These are phyloP conservation scores for Moesziomyces globuligerus DNA, from an alignment of 1,284 basidiomycete species.

Conservation along the genomic window DNA sequence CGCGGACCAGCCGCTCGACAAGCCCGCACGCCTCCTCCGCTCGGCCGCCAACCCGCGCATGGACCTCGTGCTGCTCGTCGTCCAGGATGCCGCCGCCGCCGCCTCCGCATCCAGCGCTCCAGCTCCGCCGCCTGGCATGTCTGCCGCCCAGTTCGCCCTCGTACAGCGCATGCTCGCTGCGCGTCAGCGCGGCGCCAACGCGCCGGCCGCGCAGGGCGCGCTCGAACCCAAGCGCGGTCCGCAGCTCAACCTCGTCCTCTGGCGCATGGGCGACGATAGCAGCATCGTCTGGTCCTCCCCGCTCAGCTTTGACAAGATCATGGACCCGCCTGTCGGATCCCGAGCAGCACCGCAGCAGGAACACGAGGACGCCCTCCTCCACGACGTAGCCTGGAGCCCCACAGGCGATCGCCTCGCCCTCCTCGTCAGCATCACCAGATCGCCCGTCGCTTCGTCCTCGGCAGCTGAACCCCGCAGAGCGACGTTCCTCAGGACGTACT, in stretches of 20 bases:
- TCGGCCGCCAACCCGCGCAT: constrained; percentile 46
- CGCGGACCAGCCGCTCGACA: constrained; percentile 32
- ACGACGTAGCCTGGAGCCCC: constrained; percentile 45
- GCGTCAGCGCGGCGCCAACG: constrained; percentile 33
- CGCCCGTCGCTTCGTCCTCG: constrained; percentile 23
- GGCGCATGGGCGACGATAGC: constrained; percentile 44
- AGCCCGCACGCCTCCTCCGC: constrained; percentile 27
- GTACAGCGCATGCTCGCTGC: constrained; percentile 47
- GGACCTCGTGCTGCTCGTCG: constrained; percentile 46
- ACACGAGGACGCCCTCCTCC: constrained; percentile 34
- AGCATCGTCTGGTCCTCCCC: constrained; percentile 28
- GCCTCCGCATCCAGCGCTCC: constrained; percentile 10
- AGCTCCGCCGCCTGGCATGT: constrained; percentile 32
- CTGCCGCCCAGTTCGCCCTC: constrained; percentile 40
- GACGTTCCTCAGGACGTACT: constrained; percentile 32
- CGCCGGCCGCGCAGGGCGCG: constrained; percentile 6
- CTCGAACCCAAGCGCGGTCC: constrained; percentile 45
- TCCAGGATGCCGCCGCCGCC: constrained; percentile 29
- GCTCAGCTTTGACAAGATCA: constrained; percentile 32
- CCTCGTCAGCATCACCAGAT: constrained; percentile 20
- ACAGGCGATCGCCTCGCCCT: constrained; percentile 39
- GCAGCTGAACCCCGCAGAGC: constrained; percentile 5
- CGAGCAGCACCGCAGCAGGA: constrained; percentile 24
- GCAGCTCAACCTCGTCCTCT: constrained; percentile 38
- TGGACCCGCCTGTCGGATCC: constrained; percentile 12